Base-by-base conservation (phyloP, 2,329 filamentous ascomycete genomes). In the Rhynchosporium agropyri region DNA sequence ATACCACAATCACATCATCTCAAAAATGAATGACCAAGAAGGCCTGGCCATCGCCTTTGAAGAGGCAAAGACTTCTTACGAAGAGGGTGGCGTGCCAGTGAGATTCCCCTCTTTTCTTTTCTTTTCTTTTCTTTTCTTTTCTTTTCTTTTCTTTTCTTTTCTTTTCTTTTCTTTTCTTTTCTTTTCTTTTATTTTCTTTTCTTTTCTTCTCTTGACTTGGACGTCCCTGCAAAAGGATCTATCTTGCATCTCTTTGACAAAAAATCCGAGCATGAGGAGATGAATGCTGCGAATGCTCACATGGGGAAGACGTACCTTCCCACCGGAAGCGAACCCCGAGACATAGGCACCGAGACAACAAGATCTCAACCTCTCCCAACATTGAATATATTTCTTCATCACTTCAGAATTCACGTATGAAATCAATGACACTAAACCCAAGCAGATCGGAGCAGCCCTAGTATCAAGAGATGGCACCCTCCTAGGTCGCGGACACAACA, bases 401-500 rank as follows among this genome's bases (percentile, higher is more conserved):
- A 20, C 20, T 20, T 20, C 20, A 1, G 1, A 20, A 20, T 20
- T 20, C 20, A 20, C 20, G 20, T 20, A 20, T 20, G 20, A 20
- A 20, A 20, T 20, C 20, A 20, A 20, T 26, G 20, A 20, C 45
- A 10, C 12, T 57, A 10, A 57, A 6, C 10, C 12, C 26, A 7
- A 20, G 31, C 65, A 82, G 80, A 83, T 84, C 61, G 82, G 82
- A 46, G 81, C 82, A 15, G 80, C 79, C 20, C 79, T 93, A 31
- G 82, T 92, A n/a, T 83, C 84, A 45, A 83, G 82, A 62, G 84
- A 90, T 68, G 90, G 90, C 65, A 86, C 81, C 66, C 84, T 92
- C 46, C 79, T 92, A 4, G 89, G 89, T 20, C 80, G 83, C 63
- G 89, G 89, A 10, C 89, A 89, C 74, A 93, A 93, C 71, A 86